These are phyloP conservation scores for Exophiala phaeomuriformis DNA, from an alignment of 2,329 filamentous ascomycete species.

Conservation along the genomic window DNA sequence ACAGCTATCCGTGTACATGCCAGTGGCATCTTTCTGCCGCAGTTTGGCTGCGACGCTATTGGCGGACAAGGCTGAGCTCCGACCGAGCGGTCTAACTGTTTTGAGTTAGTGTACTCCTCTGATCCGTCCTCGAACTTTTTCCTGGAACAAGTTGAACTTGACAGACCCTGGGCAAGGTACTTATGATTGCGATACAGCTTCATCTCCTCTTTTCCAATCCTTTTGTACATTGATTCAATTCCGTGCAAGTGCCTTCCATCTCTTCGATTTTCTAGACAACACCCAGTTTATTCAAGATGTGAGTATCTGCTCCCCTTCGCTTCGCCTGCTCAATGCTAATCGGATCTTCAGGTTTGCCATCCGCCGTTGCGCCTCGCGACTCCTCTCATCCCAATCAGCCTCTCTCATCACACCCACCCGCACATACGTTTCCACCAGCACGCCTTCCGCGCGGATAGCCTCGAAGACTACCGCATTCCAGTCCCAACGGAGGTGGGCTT, in stretches of 20 bases:
- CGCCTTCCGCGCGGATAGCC: conserved; percentile 33
- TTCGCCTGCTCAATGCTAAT: neutral
- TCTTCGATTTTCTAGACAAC: neutral
- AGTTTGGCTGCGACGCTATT: neutral
- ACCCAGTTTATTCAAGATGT: conserved; percentile 5
- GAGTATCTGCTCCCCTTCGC: neutral
- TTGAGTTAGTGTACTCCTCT: neutral
- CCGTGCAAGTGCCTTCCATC: neutral
- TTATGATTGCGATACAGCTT: neutral
- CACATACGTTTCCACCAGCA: conserved; percentile 35
- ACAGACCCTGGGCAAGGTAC: neutral
- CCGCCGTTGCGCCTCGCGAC: conserved; percentile 51
- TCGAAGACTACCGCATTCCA: conserved; percentile 34
- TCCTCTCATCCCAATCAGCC: conserved; percentile 43
- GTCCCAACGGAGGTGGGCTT: conserved; percentile 45
- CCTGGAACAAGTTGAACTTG: neutral
- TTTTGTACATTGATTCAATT: neutral
- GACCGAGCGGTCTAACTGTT: neutral
- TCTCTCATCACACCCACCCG: conserved; percentile 39
- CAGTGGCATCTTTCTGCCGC: too few relatives aligned
- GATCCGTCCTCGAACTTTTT: conserved; percentile 3
- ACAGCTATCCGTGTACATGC: too few relatives aligned
- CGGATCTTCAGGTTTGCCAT: conserved; percentile 46
- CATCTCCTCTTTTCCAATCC: neutral
- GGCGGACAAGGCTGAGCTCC: conserved; percentile 1